These are phyloP conservation scores for Aristolochia contorta DNA, from an alignment of 164 flowering plant genomes.

Conservation along the genomic window DNA sequence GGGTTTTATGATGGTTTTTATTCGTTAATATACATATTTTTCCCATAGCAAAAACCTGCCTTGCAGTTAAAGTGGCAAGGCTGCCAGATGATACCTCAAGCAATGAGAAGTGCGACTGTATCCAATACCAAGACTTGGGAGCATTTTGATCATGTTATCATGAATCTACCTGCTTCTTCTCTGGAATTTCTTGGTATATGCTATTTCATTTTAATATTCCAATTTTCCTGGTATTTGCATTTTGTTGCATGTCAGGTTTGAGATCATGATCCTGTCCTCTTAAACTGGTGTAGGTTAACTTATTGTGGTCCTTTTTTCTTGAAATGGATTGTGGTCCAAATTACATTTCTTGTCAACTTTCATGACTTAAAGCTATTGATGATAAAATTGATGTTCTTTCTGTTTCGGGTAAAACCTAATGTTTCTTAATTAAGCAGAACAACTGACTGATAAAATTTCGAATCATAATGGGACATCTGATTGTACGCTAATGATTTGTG, in stretches of 20 bases:
- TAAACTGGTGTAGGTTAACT: too few relatives aligned
- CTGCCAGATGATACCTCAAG: conserved; percentile 2
- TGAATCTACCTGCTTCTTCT: conserved; percentile 99
- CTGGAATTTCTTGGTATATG: conserved; percentile 67
- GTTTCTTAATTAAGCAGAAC: too few relatives aligned
- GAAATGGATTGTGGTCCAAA: too few relatives aligned
- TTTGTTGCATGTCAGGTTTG: not conserved
- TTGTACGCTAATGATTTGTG: too few relatives aligned
- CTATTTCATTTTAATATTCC: not conserved
- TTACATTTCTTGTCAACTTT: too few relatives aligned
- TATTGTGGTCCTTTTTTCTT: too few relatives aligned
- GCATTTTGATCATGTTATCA: conserved; percentile 86
- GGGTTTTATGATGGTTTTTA: too few relatives aligned
- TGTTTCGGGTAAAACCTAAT: too few relatives aligned
- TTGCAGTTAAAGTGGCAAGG: conserved; percentile 24
- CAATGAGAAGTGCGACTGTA: conserved; percentile 28
- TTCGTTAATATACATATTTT: not conserved
- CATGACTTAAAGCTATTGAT: too few relatives aligned
- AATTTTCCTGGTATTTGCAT: not conserved
- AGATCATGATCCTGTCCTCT: not conserved
- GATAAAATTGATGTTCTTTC: too few relatives aligned
- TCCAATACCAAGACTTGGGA: conserved; percentile 60
- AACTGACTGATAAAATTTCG: too few relatives aligned
- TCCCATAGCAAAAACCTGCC: not conserved
- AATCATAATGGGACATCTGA: too few relatives aligned